Evolutionary conservation across 2,329 filamentous ascomycete species (phyloP).

Genomic region (Pseudonectria buxi): DNA sequence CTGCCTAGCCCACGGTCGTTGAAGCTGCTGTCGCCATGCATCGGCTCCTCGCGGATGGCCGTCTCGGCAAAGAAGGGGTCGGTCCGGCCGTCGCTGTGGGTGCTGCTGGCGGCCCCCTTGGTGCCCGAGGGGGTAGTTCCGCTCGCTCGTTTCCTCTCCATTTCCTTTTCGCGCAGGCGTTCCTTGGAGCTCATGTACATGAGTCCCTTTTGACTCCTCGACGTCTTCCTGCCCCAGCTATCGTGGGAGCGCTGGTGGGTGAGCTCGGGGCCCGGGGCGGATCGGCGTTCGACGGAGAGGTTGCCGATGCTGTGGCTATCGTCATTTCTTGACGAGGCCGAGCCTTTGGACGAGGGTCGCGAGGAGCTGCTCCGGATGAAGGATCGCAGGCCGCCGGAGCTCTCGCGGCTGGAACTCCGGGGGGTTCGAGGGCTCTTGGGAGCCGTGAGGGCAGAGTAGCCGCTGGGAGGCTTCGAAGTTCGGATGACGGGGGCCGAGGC

Average conservation of each 20-base stretch:
- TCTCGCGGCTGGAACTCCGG: constrained; percentile 45
- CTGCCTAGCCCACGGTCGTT: constrained; percentile 25
- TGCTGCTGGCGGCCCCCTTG: constrained; percentile 32
- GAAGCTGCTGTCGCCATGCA: constrained; percentile 18
- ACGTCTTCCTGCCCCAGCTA: constrained; percentile 54
- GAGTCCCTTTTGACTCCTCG: constrained; percentile 49
- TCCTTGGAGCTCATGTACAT: constrained; percentile 72
- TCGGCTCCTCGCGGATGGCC: constrained; percentile 50
- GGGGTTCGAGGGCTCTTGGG: constrained; percentile 43
- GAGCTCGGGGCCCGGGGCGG: constrained; percentile 42
- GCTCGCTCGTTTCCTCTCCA: constrained; percentile 50
- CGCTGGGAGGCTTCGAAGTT: constrained; percentile 75
- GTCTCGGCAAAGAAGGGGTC: constrained; percentile 48
- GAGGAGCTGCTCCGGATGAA: constrained; percentile 48
- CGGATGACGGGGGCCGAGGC: constrained; percentile 66
- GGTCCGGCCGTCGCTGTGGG: constrained; percentile 29
- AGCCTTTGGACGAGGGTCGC: constrained; percentile 54
- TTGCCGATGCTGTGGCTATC: constrained; percentile 58
- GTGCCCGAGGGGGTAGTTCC: constrained; percentile 23
- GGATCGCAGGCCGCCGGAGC: constrained; percentile 47
- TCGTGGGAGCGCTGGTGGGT: constrained; percentile 50
- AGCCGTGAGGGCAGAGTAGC: constrained; percentile 64
- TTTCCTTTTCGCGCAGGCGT: constrained; percentile 54
- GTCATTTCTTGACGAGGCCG: constrained; percentile 47
- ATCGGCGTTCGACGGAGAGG: constrained; percentile 53